Evolutionary conservation across 1,284 basidiomycete genomes (phyloP), one percentile per base, ranked within the genome.

Genomic region (Pisolithus thermaeus): DNA sequence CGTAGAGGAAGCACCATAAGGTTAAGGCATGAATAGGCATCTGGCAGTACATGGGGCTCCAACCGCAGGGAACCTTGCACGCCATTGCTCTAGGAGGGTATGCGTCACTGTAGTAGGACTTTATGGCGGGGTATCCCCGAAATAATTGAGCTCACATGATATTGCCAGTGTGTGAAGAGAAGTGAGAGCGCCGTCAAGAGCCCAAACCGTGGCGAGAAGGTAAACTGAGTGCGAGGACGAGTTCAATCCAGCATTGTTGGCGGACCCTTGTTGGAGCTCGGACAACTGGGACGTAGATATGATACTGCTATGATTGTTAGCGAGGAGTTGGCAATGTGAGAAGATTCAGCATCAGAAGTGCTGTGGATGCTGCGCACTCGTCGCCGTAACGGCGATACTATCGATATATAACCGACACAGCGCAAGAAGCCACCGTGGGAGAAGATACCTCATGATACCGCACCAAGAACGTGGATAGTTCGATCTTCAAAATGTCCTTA

Each of bases 361-460:
- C 56, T 37, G 48, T 63, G 53, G 18, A 72, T 61, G 56, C 71
- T 70, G 47, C 71, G 64, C 61, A 71, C 67, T 16, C 71, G 61
- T 27, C 63, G 71, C 60, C 22, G 62, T 63, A 18, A 70, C 58
- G 12, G 70, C 67, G 12, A 71, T 57, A 52, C 67, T 69, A 14
- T 4, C 9, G 4, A 30, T 38, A 11, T 30, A 30, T 3, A 12
- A 23, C 25, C 22, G 12, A 12, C 6, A 22, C 16, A 14, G 8
- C 22, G 18, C 22, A 11, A 20, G 38, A 2, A n/a, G 2, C 8
- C 4, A 6, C 4, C 38, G 4, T 9, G 7, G 5, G n/a, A 30
- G 5, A 7, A 16, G 46, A 30, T 6, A 12, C 28, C 5, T 18
- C 9, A 16, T 2, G 35, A 47, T 38, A 55, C 53, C 51, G 49